phyloP scores from a whole-genome alignment of 768 basidiomycete species.

The Infundibulicybe gibba region DNA sequence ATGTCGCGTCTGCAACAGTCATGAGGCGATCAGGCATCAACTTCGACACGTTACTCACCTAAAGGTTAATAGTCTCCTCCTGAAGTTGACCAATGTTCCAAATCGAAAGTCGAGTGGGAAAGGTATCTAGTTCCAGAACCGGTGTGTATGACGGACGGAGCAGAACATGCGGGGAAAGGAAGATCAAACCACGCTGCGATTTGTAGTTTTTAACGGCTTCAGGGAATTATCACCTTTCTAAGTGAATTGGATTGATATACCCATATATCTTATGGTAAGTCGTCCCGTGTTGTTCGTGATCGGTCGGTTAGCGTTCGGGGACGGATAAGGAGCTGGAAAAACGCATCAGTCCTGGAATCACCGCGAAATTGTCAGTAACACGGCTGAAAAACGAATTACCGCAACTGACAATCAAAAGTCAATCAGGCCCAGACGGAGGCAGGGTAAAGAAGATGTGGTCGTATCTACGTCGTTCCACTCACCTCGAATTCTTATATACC shows the following conservation, averaged over 20 bases:
- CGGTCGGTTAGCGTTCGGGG: too few species aligned
- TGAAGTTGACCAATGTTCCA: too few species aligned
- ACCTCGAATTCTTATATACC: neutral
- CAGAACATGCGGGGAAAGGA: constrained; percentile 1
- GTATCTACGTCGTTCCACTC: neutral
- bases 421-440: neutral
- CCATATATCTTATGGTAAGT: too few species aligned
- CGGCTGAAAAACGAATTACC: constrained; percentile 3
- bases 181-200: constrained; percentile 8
- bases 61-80: too few species aligned
- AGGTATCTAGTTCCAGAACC: neutral
- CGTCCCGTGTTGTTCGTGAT: too few species aligned
- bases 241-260: neutral
- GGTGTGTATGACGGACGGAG: neutral
- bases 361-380: neutral
- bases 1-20: neutral
- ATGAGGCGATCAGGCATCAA: too few species aligned
- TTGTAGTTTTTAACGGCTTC: constrained; percentile 8
- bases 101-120: too few species aligned
- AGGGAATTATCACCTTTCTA: neutral
- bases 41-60: too few species aligned
- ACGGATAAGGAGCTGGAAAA: too few species aligned
- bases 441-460: neutral
- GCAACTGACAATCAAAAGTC: constrained; percentile 4
- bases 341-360: neutral